Evolutionary conservation across 495 filamentous ascomycete genomes (phyloP).

Genomic region (Amniculicola lignicola): DNA sequence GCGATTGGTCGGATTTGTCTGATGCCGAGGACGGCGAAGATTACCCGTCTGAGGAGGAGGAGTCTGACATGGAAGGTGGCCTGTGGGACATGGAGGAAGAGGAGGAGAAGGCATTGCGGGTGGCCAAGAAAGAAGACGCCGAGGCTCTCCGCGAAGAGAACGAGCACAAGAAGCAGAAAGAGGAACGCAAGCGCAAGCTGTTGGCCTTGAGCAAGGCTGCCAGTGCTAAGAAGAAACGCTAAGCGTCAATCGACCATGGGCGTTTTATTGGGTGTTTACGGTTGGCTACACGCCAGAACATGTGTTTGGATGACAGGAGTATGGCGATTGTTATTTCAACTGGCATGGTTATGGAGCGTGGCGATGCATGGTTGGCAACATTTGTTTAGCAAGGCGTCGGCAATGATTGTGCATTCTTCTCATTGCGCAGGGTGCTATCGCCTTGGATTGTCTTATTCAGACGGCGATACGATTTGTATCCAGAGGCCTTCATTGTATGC

Average conservation of each 20-base stretch:
- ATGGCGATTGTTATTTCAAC: too few relatives aligned
- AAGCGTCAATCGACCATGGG: background rate
- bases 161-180: constrained; percentile 54
- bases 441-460: too few relatives aligned
- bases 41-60: constrained; percentile 54
- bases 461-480: too few relatives aligned
- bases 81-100: constrained; percentile 58
- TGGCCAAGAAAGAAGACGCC: constrained; percentile 58
- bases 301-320: too few relatives aligned
- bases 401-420: too few relatives aligned
- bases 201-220: constrained; percentile 39
- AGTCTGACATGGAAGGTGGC: constrained; percentile 66
- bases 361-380: too few relatives aligned
- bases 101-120: constrained; percentile 50
- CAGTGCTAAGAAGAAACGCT: constrained; percentile 43
- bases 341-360: too few relatives aligned
- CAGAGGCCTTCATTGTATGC: too few relatives aligned
- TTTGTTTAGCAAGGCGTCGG: too few relatives aligned
- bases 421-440: too few relatives aligned
- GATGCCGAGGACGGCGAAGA: constrained; percentile 49
- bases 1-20: constrained; percentile 38
- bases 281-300: too few relatives aligned
- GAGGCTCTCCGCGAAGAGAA: constrained; percentile 54
- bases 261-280: too few relatives aligned
- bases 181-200: constrained; percentile 54